These are phyloP conservation scores for Paecilomyces niveus DNA, from an alignment of 2,329 filamentous ascomycete genomes.

Conservation along the genomic window DNA sequence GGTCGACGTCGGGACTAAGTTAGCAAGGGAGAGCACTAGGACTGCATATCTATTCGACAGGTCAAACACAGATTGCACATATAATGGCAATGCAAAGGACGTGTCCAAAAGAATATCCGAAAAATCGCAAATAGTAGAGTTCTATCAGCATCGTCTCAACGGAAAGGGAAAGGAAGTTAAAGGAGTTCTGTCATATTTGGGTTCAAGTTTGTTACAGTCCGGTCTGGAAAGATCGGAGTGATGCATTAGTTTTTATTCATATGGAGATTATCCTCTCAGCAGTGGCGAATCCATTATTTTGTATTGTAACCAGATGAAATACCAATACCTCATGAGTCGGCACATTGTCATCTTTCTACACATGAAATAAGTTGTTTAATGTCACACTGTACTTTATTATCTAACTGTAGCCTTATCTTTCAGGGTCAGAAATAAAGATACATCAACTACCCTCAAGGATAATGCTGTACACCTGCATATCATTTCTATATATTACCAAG, in stretches of 20 bases:
- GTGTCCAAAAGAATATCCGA: not conserved
- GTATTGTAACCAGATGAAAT: not conserved
- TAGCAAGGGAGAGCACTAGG: not conserved
- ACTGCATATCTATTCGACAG: not conserved
- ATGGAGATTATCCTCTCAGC: not conserved
- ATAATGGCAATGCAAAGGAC: not conserved
- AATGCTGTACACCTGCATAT: too few species aligned
- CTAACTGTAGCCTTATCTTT: too few species aligned
- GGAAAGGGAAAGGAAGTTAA: not conserved
- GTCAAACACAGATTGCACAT: too few species aligned
- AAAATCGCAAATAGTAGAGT: not conserved
- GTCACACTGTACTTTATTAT: too few species aligned
- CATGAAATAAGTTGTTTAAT: too few species aligned
- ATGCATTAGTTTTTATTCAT: not conserved
- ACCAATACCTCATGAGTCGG: not conserved
- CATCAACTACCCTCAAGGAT: too few species aligned
- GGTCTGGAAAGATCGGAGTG: not conserved
- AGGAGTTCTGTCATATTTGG: not conserved
- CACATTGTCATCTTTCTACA: too few species aligned
- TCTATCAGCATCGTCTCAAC: not conserved
- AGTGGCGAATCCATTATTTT: not conserved
- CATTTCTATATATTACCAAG: too few species aligned
- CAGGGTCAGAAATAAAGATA: too few species aligned
- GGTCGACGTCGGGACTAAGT: conserved; percentile 2
- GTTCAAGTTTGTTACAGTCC: not conserved